Evolutionary conservation across 2,329 filamentous ascomycete genomes (phyloP).

Genomic region (Penicillium sp.): DNA sequence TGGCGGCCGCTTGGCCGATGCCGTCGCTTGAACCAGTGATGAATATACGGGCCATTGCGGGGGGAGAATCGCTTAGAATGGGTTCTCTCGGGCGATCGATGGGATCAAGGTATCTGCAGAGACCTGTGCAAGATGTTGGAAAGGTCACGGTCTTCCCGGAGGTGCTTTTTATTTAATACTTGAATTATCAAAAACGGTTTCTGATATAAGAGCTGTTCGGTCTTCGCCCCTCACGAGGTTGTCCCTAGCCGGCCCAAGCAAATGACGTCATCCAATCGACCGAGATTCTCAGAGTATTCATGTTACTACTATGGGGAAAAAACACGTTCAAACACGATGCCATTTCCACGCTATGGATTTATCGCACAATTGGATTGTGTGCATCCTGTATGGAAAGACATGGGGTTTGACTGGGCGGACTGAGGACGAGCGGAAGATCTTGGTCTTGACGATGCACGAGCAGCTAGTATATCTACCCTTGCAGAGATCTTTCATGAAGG

Average conservation of each 20-base stretch:
- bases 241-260: neutral
- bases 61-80: neutral
- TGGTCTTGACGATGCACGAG: neutral
- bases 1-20: constrained; percentile 57
- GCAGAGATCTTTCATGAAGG: neutral
- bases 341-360: neutral
- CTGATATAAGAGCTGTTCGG: neutral
- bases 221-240: neutral
- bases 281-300: neutral
- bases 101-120: neutral
- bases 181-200: neutral
- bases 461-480: neutral
- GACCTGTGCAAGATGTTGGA: too few species aligned
- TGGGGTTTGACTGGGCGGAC: neutral
- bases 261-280: neutral
- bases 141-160: neutral
- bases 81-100: neutral
- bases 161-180: too few species aligned
- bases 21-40: constrained; percentile 64
- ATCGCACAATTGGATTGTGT: neutral
- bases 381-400: neutral
- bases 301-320: neutral
- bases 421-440: neutral
- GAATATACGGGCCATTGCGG: constrained; percentile 38
- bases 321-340: neutral